These are phyloP conservation scores for Fistulifera pelliculosa DNA, from an alignment of 108 stramenopile genomes.

Conservation along the genomic window DNA sequence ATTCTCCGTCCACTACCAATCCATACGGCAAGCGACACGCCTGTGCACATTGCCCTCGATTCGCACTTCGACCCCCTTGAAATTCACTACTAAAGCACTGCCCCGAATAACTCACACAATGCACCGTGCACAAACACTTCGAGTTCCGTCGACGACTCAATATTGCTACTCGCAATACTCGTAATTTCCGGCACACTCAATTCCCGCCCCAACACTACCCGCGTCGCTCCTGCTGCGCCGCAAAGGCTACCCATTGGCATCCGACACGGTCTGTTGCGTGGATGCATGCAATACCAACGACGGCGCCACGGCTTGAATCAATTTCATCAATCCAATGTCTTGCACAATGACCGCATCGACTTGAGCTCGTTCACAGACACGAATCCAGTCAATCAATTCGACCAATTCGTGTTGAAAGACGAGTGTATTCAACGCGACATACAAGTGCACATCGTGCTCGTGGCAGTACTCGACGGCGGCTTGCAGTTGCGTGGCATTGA, in stretches of 20 bases:
- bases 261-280: constrained; percentile 68
- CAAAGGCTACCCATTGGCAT: constrained; percentile 57
- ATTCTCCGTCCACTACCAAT: constrained; percentile 9
- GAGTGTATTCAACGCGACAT: constrained; percentile 58
- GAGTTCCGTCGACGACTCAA: constrained; percentile 43
- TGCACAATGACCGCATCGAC: constrained; percentile 77
- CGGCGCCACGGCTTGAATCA: constrained; percentile 40
- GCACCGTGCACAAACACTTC: constrained; percentile 78
- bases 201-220: constrained; percentile 65
- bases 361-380: constrained; percentile 29
- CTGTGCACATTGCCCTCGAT: constrained; percentile 77
- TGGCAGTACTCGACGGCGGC: constrained; percentile 39
- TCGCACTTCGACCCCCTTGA: constrained; percentile 66
- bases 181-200: constrained; percentile 44
- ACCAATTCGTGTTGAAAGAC: constrained; percentile 59
- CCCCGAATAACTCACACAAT: constrained; percentile 58
- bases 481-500: constrained; percentile 44
- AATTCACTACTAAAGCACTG: constrained; percentile 69
- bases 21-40: constrained; percentile 73
- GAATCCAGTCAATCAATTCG: constrained; percentile 43
- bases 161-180: constrained; percentile 22
- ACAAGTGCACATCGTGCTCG: constrained; percentile 41
- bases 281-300: constrained; percentile 53
- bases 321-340: constrained; percentile 45
- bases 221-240: constrained; percentile 25